Base-by-base conservation (phyloP, 2,329 filamentous ascomycete species). In the Chalara sp. region DNA sequence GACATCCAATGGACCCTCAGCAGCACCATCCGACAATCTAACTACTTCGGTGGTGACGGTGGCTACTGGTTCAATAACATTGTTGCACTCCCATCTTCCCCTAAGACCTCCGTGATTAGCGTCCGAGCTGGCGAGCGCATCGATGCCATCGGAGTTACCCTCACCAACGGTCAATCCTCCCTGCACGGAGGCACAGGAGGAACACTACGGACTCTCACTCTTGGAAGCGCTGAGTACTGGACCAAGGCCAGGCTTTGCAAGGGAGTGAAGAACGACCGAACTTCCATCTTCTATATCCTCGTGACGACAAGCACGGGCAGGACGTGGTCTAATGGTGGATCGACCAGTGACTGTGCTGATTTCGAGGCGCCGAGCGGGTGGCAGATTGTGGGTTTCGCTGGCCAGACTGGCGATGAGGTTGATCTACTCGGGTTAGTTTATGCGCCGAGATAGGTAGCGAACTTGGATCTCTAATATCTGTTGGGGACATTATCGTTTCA, bases 1-100 rank as follows among this genome's bases (percentile, higher is more conserved):
- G 69, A 76, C 59, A 74, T 82, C 61, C 67, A 70, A 57, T 74
- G 73, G 72, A 53, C 66, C 12, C 58, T 67, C 6, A 65, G 67
- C 21, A 55, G 60, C 8, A 57, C 60, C 1, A 66, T 76, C 40
- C 69, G 69, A 44, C 70, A 76, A 63, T 75, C 72, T 6, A 64
- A 63, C 51, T 71, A 70, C 59, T 72, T 65, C 56, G 77, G 78
- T 39, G 76, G 76, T 1, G 68, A 72, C 5, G 67, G 72, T 57
- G 76, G 76, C 33, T 63, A 55, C 32, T 82, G 75, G 75, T 83
- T 79, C 66, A 80, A 72, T 59, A 79, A 82, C 56, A 64, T 76
- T n/a, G 46, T 49, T 21, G 50, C 53, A 8, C 46, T 61, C 58
- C 69, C 12, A 55, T 65, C 4, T 58, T 79, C 1, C 56, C 69